Evolutionary conservation across 192 early-diverging fungal species (phyloP).

Genomic region (Gaertneriomyces sp.): DNA sequence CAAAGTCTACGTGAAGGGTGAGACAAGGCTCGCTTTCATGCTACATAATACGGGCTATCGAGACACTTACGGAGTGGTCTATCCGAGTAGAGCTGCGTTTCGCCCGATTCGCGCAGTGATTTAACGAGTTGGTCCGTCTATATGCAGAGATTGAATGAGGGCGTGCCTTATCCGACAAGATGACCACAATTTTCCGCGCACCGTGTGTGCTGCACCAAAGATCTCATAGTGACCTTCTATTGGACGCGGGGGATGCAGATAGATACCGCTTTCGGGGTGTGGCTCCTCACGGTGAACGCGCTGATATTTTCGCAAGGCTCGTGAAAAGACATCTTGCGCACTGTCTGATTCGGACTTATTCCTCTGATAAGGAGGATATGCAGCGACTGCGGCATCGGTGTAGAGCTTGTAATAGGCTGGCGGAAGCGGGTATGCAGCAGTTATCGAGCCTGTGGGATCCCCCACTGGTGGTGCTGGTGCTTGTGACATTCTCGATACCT

Average conservation of each 20-base stretch:
- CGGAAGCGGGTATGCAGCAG: constrained; percentile 26
- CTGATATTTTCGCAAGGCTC: constrained; percentile 4
- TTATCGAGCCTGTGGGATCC: not conserved
- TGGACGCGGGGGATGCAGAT: constrained; percentile 18
- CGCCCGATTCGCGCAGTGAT: constrained; percentile 7
- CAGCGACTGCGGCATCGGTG: constrained; percentile 20
- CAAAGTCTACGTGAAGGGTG: not conserved
- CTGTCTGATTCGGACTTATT: constrained; percentile 8
- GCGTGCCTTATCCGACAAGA: not conserved
- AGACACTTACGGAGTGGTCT: constrained; percentile 14
- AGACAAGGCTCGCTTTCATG: not conserved
- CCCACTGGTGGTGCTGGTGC: too few relatives aligned
- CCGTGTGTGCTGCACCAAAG: constrained; percentile 19
- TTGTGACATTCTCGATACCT: too few relatives aligned
- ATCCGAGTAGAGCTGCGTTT: constrained; percentile 17
- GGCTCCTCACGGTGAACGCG: not conserved
- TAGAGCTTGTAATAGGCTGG: constrained; percentile 12
- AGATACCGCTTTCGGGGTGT: not conserved
- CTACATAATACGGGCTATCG: not conserved
- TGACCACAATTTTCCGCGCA: not conserved
- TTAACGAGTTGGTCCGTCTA: constrained; percentile 9
- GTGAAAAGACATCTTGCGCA: constrained; percentile 7
- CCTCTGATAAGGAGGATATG: constrained; percentile 15
- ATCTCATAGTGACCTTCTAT: constrained; percentile 14
- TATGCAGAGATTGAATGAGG: not conserved